These are phyloP conservation scores for Boeremia lycopersici DNA, from an alignment of 2,329 filamentous ascomycete genomes.

Conservation along the genomic window DNA sequence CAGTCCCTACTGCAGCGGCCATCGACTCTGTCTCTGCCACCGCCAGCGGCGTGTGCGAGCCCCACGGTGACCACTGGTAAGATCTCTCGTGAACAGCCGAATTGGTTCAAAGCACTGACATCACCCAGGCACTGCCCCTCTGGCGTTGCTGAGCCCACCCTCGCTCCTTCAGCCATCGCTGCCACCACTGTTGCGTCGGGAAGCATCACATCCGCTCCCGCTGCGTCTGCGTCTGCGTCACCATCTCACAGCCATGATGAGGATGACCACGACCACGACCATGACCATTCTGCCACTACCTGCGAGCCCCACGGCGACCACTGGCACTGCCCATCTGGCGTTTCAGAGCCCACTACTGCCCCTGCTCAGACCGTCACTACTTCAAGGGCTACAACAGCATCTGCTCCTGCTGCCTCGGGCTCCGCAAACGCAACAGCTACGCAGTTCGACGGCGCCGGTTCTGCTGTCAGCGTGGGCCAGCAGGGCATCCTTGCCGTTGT, in stretches of 20 bases:
- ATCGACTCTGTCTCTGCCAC: conserved; percentile 21
- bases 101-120: not conserved
- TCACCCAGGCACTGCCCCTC: conserved; percentile 24
- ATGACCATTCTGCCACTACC: conserved; percentile 33
- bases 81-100: rapidly evolving
- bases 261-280: conserved; percentile 25
- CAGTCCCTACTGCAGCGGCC: conserved; percentile 14
- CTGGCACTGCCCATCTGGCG: conserved; percentile 37
- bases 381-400: conserved; percentile 6
- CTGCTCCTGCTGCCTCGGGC: conserved; percentile 7
- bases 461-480: not conserved
- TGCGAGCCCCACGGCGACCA: conserved; percentile 37
- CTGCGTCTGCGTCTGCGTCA: conserved; percentile 12
- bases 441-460: conserved; percentile 2
- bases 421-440: conserved; percentile 12
- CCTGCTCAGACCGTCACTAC: conserved; percentile 18
- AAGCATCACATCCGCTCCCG: conserved; percentile 9
- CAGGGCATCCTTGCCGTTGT: conserved; percentile 8
- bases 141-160: conserved; percentile 25
- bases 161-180: conserved; percentile 14
- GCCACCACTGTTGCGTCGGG: conserved; percentile 3
- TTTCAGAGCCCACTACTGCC: conserved; percentile 30
- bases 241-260: conserved; percentile 21
- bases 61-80: conserved; percentile 36
- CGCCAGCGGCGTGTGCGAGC: conserved; percentile 26